Percentiles rank a stretch among this genome's conserved stretches.
phyloP scores from a whole-genome alignment of 306 rosid genomes.

The Fagus crenata region DNA sequence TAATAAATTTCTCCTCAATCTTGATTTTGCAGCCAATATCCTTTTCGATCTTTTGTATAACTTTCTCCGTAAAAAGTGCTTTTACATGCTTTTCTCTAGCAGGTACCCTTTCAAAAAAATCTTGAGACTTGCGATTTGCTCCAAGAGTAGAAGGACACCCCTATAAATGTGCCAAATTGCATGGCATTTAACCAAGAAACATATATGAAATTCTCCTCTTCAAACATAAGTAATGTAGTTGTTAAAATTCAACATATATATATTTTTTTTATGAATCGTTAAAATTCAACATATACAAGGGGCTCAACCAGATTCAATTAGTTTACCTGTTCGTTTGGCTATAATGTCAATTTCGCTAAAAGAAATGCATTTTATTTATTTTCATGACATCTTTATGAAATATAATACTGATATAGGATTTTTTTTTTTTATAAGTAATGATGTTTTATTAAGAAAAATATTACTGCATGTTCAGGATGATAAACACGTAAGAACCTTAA shows the following conservation, averaged over 20 bases:
- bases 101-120: constrained; percentile 92
- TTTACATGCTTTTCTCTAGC: constrained; percentile 81
- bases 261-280: no score
- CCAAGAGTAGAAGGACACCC: constrained; percentile 99
- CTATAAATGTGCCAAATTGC: constrained; percentile 42
- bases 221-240: background rate
- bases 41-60: constrained; percentile 73
- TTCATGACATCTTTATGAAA: background rate
- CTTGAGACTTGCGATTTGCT: constrained; percentile 91
- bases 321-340: background rate
- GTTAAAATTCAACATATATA: background rate
- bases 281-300: background rate
- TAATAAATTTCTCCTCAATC: constrained; percentile 91
- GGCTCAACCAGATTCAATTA: background rate
- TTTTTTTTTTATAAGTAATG: no score
- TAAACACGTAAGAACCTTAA: no score
- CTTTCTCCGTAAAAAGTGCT: constrained; percentile 77
- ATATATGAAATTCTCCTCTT: constrained; percentile 7
- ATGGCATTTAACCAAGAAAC: constrained; percentile 25
- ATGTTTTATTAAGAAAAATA: no score
- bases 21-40: constrained; percentile 89
- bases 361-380: background rate
- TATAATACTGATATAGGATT: background rate
- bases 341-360: background rate
- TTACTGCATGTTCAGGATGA: no score